Conservation (phyloP, 2,329 filamentous ascomycete species). For the Parastagonospora avenae region DNA sequence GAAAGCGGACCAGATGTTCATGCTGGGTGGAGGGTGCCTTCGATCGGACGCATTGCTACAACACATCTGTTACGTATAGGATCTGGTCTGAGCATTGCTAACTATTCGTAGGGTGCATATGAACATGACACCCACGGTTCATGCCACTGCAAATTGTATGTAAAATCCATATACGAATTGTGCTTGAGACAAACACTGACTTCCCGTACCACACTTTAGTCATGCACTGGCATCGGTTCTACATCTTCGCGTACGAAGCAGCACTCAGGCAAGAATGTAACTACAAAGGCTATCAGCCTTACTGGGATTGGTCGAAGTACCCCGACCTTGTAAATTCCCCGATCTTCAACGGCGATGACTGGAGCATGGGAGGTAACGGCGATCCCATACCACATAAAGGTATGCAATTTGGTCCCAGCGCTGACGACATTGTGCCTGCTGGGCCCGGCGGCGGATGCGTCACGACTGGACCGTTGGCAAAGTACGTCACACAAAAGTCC, state of each 20-base stretch:
- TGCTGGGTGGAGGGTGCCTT: no score
- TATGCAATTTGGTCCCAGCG: constrained; percentile 16
- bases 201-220: not conserved
- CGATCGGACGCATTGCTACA: no score
- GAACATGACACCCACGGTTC: constrained; percentile 38
- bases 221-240: constrained; percentile 50
- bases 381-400: constrained; percentile 31
- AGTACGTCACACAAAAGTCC: constrained; percentile 29
- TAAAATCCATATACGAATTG: constrained; percentile 11
- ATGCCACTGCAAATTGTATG: constrained; percentile 37
- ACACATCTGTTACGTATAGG: no score
- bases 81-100: no score
- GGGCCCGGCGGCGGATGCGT: constrained; percentile 64
- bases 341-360: constrained; percentile 62
- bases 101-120: constrained; percentile 22
- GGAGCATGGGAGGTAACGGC: constrained; percentile 56
- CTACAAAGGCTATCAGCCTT: constrained; percentile 51
- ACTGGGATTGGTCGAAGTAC: constrained; percentile 61
- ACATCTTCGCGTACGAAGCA: constrained; percentile 50
- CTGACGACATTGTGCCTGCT: constrained; percentile 43
- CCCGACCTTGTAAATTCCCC: constrained; percentile 54
- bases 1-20: no score
- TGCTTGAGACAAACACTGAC: constrained; percentile 21
- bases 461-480: constrained; percentile 56
- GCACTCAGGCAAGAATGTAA: constrained; percentile 50